Evolutionary conservation across 1,139 yeast genomes (phyloP).

Genomic region (Wickerhamomyces sp.): DNA sequence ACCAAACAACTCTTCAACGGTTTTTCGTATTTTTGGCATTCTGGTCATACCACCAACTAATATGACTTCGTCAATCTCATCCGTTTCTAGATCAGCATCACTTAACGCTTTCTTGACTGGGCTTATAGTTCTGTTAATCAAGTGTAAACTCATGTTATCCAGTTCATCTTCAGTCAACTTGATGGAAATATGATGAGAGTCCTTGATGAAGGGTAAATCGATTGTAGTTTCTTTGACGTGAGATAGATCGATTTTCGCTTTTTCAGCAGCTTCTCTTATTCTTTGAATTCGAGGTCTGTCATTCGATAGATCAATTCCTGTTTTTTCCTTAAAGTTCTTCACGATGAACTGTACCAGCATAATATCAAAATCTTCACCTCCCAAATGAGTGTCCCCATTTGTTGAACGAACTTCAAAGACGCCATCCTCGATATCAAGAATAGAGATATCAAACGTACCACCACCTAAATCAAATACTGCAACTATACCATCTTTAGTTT

Average conservation of each 20-base stretch:
- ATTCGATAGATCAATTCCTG: constrained; percentile 40
- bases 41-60: constrained; percentile 84
- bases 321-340: constrained; percentile 38
- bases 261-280: constrained; percentile 68
- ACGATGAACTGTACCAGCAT: constrained; percentile 51
- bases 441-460: constrained; percentile 79
- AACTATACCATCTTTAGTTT: constrained; percentile 54
- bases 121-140: constrained; percentile 56
- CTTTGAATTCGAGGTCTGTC: constrained; percentile 55
- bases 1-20: constrained; percentile 52
- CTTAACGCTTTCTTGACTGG: constrained; percentile 65
- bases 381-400: constrained; percentile 81
- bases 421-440: constrained; percentile 74
- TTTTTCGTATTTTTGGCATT: constrained; percentile 66
- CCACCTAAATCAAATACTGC: constrained; percentile 85
- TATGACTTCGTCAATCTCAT: constrained; percentile 66
- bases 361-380: constrained; percentile 80
- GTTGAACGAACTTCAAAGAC: constrained; percentile 79
- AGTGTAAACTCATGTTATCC: constrained; percentile 55
- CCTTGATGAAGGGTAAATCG: constrained; percentile 56
- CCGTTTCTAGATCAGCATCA: constrained; percentile 60
- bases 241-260: constrained; percentile 64
- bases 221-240: constrained; percentile 52
- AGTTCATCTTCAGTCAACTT: constrained; percentile 56
- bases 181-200: constrained; percentile 44